Base-by-base conservation (phyloP, 768 basidiomycete species). In the Amanita subjunquillea region DNA sequence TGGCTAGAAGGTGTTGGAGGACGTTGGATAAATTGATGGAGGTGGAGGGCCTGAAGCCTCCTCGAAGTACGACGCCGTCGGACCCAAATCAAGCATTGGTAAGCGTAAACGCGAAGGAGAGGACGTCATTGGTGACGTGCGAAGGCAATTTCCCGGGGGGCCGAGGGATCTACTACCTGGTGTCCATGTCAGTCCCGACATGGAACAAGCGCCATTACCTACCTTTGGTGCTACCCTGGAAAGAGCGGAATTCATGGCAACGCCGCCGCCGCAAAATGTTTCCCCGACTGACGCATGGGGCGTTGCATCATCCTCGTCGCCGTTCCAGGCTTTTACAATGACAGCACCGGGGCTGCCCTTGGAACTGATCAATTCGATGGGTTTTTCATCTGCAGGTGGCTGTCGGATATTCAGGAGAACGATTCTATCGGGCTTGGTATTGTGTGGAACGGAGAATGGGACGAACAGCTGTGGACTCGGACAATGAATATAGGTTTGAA, bases 21-120 rank as follows among this genome's bases (percentile, higher is more conserved):
- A 60, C 60, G 20, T 55, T 66, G 12, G 60, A 66, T 54, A 58
- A 48, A 48, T 53, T 63, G 17, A 63, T 63, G 61, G 61, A 62
- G 36, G 57, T 54, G 4, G 63, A 62, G 41, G 56, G 53, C 20
- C 48, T 58, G 39, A 60, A 59, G 45, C 56, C 54, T 15, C 34
- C n/a, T n/a, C 41, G 32, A 27, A 36, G 23, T n/a, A 22, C 42
- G n/a, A 53, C 39, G n/a, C 36, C 42, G 36, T 44, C 54, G 42
- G 50, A 52, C 3, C 5, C 30, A 6, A 10, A 27, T 22, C 38
- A n/a, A 29, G 22, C 32, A 48, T 41, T 17, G 59, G 57, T 46
- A 62, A 62, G 54, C 61, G 61, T 3, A 62, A 60, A 36, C 55
- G 61, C n/a, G 54, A 53, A 6, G 51, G 25, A 3, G 57, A 49